Evolutionary conservation across 345 rosid species (phyloP).

Genomic region (Aethionema arabicum): DNA sequence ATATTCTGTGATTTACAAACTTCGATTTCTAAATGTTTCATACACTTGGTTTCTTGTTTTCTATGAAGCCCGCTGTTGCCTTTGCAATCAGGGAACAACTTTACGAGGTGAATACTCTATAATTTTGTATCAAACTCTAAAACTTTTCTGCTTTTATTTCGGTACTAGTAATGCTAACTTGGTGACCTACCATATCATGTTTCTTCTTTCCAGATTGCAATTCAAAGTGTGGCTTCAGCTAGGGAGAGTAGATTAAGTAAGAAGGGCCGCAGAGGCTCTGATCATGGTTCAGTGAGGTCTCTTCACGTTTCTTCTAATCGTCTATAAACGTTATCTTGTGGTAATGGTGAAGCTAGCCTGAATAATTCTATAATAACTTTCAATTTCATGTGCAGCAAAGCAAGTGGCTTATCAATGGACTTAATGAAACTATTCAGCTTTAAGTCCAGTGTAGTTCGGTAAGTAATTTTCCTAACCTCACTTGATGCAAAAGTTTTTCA

Average conservation of each 20-base stretch:
- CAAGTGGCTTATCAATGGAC: slow-evolving; percentile 72
- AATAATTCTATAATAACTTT: neutral
- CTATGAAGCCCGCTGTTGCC: slow-evolving; percentile 86
- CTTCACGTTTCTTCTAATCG: neutral
- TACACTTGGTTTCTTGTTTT: slow-evolving; percentile 18
- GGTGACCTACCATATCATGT: slow-evolving; percentile 8
- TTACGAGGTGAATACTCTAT: slow-evolving; percentile 60
- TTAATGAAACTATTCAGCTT: slow-evolving; percentile 85
- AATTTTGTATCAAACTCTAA: slow-evolving; percentile 1
- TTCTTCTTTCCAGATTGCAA: slow-evolving; percentile 59
- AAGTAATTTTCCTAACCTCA: slow-evolving; percentile 27
- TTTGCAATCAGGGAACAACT: slow-evolving; percentile 95
- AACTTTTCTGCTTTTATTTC: slow-evolving; percentile 9
- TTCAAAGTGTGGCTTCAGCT: slow-evolving; percentile 83
- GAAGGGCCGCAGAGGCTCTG: slow-evolving; percentile 83
- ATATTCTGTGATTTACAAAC: neutral
- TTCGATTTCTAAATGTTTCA: slow-evolving; percentile 1
- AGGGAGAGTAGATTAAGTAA: slow-evolving; percentile 82
- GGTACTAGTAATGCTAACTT: neutral
- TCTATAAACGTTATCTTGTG: slow-evolving; percentile 9
- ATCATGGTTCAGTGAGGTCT: slow-evolving; percentile 68
- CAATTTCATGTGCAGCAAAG: slow-evolving; percentile 51
- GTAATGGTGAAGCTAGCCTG: slow-evolving; percentile 4
- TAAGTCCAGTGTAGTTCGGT: slow-evolving; percentile 82
- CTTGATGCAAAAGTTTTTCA: slow-evolving; percentile 10